Percentiles rank a stretch among this genome's conserved stretches.
Evolutionary conservation across 805 yeast genomes (phyloP).

Genomic region (Cyberlindnera bimundalis): DNA sequence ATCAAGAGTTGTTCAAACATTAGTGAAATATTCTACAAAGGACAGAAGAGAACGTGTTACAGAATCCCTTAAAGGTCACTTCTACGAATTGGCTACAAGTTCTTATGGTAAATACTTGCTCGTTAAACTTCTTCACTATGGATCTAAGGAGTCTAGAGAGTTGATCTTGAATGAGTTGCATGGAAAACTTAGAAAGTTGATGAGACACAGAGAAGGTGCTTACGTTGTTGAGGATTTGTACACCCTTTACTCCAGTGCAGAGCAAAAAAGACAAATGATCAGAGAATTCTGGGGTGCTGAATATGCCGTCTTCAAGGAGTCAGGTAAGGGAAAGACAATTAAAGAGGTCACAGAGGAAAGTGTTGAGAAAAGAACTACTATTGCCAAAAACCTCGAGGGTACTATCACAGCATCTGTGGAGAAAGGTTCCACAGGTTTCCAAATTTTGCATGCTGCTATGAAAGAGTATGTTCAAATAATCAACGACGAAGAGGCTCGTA

Average conservation of each 20-base stretch:
- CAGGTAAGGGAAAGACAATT: slow-evolving; percentile 60
- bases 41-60: slow-evolving; percentile 74
- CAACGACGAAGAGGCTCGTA: slow-evolving; percentile 66
- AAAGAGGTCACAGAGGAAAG: slow-evolving; percentile 62
- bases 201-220: slow-evolving; percentile 98
- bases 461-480: slow-evolving; percentile 77
- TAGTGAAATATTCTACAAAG: slow-evolving; percentile 79
- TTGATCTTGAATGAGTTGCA: slow-evolving; percentile 78
- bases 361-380: slow-evolving; percentile 73
- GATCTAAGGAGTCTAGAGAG: slow-evolving; percentile 76
- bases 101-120: slow-evolving; percentile 91
- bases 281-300: slow-evolving; percentile 97
- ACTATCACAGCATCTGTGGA: slow-evolving; percentile 89
- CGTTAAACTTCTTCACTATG: slow-evolving; percentile 88
- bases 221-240: slow-evolving; percentile 93
- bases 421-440: slow-evolving; percentile 96
- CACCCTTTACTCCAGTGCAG: slow-evolving; percentile 77
- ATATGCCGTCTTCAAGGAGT: slow-evolving; percentile 83
- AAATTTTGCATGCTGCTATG: slow-evolving; percentile 94
- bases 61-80: slow-evolving; percentile 66
- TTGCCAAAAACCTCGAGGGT: slow-evolving; percentile 71
- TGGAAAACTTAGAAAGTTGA: slow-evolving; percentile 84
- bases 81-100: slow-evolving; percentile 80
- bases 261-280: slow-evolving; percentile 86
- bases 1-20: slow-evolving; percentile 91